These are phyloP conservation scores for Escovopsis sp. DNA, from an alignment of 2,329 filamentous ascomycete genomes.

Conservation along the genomic window DNA sequence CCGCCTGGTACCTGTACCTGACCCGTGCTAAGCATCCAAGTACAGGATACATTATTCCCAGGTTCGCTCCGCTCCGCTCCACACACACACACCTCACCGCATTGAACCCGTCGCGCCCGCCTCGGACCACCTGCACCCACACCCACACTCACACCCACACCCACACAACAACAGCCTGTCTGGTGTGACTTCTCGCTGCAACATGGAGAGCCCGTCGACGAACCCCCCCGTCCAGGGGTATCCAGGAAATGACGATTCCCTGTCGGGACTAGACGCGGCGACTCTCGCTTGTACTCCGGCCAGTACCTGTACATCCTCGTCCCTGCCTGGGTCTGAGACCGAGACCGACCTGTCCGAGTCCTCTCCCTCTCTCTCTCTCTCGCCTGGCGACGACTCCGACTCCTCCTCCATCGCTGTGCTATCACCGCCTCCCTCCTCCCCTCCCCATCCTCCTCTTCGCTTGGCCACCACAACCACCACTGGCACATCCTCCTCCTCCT, in stretches of 20 bases:
- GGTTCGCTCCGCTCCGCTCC: too few relatives aligned
- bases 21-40: too few relatives aligned
- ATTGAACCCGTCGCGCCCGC: too few relatives aligned
- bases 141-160: too few relatives aligned
- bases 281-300: neutral
- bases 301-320: neutral
- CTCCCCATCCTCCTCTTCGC: constrained; percentile 1
- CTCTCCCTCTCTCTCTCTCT: neutral
- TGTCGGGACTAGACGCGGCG: neutral
- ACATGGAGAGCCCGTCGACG: constrained; percentile 4
- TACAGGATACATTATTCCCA: too few relatives aligned
- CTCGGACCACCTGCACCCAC: too few relatives aligned
- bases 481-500: neutral
- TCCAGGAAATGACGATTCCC: neutral
- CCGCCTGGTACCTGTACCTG: too few relatives aligned
- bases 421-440: neutral
- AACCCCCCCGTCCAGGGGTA: constrained; percentile 6
- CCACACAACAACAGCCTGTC: too few relatives aligned
- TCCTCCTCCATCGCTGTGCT: neutral
- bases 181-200: too few relatives aligned
- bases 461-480: constrained; percentile 5
- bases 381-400: neutral
- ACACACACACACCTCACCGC: too few relatives aligned
- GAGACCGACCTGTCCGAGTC: too few relatives aligned
- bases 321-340: neutral